Conservation (phyloP, 2,329 filamentous ascomycete species). For the Epichloe uncinata region DNA sequence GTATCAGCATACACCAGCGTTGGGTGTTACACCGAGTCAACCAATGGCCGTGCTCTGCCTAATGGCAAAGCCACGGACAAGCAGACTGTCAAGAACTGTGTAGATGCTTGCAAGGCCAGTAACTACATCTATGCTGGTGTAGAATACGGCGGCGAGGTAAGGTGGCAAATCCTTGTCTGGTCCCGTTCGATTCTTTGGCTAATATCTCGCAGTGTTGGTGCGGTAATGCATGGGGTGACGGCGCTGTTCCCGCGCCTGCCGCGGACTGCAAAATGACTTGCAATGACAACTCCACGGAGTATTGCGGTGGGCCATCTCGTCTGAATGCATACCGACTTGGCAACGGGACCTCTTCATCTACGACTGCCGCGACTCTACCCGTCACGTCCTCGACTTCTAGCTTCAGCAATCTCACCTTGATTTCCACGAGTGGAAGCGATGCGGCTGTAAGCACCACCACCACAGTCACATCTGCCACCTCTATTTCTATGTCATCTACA, state of each 20-base stretch:
- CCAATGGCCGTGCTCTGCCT: slow-evolving; percentile 18
- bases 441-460: slow-evolving; percentile 10
- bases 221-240: slow-evolving; percentile 16
- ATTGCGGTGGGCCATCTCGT: slow-evolving; percentile 21
- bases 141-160: slow-evolving; percentile 26
- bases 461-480: slow-evolving; percentile 4
- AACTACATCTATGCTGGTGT: slow-evolving; percentile 21
- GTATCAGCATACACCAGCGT: slow-evolving; percentile 22
- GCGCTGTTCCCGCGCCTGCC: slow-evolving; percentile 16
- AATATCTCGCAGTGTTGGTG: slow-evolving; percentile 21
- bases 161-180: neutral
- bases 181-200: neutral
- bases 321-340: slow-evolving; percentile 23
- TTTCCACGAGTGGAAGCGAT: neutral
- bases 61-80: slow-evolving; percentile 12
- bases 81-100: slow-evolving; percentile 21
- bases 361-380: slow-evolving; percentile 16
- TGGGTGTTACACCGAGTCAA: slow-evolving; percentile 26
- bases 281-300: slow-evolving; percentile 23
- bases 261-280: slow-evolving; percentile 23
- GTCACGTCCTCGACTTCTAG: neutral
- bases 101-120: slow-evolving; percentile 17
- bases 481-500: slow-evolving; percentile 1
- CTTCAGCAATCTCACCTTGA: neutral
- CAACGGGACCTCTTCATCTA: slow-evolving; percentile 13